These are phyloP conservation scores for Rhodofomes roseus DNA, from an alignment of 1,284 basidiomycete species.

Conservation along the genomic window DNA sequence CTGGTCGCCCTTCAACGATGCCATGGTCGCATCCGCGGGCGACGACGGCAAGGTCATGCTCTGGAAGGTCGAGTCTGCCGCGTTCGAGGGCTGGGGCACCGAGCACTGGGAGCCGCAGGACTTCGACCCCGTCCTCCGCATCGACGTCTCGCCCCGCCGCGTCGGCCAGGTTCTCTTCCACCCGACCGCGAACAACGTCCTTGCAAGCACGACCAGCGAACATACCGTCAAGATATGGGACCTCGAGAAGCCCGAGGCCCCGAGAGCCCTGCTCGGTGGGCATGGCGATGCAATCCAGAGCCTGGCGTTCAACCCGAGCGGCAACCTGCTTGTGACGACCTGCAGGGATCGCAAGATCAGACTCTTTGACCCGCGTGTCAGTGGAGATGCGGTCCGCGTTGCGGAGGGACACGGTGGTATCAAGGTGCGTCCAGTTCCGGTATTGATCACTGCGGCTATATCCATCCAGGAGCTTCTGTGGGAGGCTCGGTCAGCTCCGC, in stretches of 20 bases:
- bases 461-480: no score
- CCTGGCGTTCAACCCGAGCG: conserved; percentile 81
- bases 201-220: conserved; percentile 88
- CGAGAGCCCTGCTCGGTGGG: conserved; percentile 63
- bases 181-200: conserved; percentile 84
- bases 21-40: conserved; percentile 84
- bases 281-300: conserved; percentile 90
- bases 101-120: conserved; percentile 84
- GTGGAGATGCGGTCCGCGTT: conserved; percentile 76
- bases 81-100: conserved; percentile 84
- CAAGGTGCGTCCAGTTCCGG: conserved; percentile 42
- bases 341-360: conserved; percentile 92
- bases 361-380: conserved; percentile 84
- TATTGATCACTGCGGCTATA: no score
- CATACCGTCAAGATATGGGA: conserved; percentile 93
- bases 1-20: conserved; percentile 95
- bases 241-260: conserved; percentile 63
- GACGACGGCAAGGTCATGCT: conserved; percentile 94
- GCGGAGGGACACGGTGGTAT: conserved; percentile 91
- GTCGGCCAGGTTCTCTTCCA: conserved; percentile 95
- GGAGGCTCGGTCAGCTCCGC: no score
- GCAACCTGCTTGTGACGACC: conserved; percentile 75
- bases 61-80: conserved; percentile 74
- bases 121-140: conserved; percentile 76
- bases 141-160: conserved; percentile 78